Evolutionary conservation across 2,329 filamentous ascomycete species (phyloP).

Genomic region (Fusarium redolens): DNA sequence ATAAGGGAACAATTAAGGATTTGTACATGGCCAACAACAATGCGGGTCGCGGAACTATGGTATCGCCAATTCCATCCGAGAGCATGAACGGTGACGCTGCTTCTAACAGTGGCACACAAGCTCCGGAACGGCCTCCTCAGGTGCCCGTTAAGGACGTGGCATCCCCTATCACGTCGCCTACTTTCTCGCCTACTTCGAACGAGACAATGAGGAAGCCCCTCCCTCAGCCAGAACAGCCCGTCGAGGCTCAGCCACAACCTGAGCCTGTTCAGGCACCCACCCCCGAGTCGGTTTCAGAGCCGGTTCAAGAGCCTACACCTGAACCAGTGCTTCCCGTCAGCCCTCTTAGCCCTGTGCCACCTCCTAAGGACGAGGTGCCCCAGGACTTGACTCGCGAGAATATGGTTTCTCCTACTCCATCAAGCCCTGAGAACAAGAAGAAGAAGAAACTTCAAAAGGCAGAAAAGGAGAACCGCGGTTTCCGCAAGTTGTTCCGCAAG

Average conservation of each 20-base stretch:
- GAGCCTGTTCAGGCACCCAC: conserved; percentile 8
- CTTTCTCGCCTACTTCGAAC: conserved; percentile 37
- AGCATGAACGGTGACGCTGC: conserved; percentile 41
- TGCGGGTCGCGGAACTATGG: conserved; percentile 72
- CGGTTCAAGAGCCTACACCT: conserved; percentile 6
- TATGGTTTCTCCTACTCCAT: conserved; percentile 42
- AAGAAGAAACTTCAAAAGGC: conserved; percentile 68
- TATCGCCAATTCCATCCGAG: conserved; percentile 52
- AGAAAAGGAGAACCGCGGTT: conserved; percentile 60
- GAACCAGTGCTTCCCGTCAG: conserved; percentile 23
- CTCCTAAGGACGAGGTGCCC: conserved; percentile 43
- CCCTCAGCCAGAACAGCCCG: conserved; percentile 13
- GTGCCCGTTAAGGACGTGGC: conserved; percentile 55
- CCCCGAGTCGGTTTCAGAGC: conserved; percentile 9
- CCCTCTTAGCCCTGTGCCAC: conserved; percentile 35
- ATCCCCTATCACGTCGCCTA: conserved; percentile 37
- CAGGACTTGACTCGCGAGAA: conserved; percentile 36
- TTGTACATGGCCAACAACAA: conserved; percentile 83
- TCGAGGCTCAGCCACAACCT: conserved; percentile 4
- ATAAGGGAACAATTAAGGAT: conserved; percentile 86
- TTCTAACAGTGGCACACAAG: conserved; percentile 24
- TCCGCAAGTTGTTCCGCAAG: conserved; percentile 76
- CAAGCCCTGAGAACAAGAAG: conserved; percentile 56
- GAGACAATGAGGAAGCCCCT: conserved; percentile 39
- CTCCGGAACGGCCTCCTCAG: conserved; percentile 50